A percentile compares a stretch with the other conserved stretches of the same genome.
phyloP scores from a whole-genome alignment of 169 alveolate species.

The Plasmodium ovale region DNA sequence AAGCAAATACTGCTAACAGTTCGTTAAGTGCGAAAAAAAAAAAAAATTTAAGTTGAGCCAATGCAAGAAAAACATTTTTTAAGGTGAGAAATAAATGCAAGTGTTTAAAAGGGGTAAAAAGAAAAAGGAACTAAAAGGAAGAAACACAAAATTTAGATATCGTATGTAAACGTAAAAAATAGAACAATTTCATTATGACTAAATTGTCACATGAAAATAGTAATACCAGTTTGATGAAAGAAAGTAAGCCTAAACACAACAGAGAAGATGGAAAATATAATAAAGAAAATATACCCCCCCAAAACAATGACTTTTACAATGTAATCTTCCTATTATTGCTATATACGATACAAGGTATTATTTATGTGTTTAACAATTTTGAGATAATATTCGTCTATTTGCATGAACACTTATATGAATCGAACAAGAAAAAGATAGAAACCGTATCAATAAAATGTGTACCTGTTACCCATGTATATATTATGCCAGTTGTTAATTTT shows the following conservation, averaged over 20 bases:
- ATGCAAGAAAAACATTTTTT: no score
- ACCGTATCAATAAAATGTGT: background rate
- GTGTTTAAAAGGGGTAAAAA: background rate
- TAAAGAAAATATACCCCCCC: conserved; percentile 18
- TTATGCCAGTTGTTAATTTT: no score
- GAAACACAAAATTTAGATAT: background rate
- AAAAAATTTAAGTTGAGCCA: no score
- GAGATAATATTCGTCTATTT: background rate
- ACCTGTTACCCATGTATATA: no score
- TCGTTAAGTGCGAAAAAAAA: no score
- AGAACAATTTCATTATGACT: conserved; percentile 31
- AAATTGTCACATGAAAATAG: conserved; percentile 24
- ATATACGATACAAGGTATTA: conserved; percentile 70
- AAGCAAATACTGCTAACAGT: background rate
- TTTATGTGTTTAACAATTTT: background rate
- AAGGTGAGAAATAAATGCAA: no score
- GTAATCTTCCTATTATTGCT: conserved; percentile 68
- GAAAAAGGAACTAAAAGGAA: background rate
- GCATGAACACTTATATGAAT: background rate
- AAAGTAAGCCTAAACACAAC: conserved; percentile 18
- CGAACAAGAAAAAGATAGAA: background rate
- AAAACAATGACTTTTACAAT: conserved; percentile 66
- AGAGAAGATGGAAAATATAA: conserved; percentile 34
- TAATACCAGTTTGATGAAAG: conserved; percentile 22
- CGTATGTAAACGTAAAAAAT: background rate